Conservation (phyloP, 495 filamentous ascomycete species). For the Podospora fimiseda region DNA sequence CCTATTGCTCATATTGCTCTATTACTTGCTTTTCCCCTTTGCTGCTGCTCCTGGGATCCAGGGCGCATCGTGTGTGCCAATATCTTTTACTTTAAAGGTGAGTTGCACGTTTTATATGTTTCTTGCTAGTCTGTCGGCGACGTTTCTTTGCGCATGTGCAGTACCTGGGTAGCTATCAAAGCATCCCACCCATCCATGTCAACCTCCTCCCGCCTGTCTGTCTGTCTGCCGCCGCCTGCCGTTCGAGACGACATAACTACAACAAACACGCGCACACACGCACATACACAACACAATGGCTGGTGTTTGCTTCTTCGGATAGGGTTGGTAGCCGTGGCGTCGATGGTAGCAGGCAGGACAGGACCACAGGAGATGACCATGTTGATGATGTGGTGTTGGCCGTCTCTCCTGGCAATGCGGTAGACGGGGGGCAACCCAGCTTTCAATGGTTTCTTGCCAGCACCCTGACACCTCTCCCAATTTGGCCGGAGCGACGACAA, state of each 20-base stretch:
- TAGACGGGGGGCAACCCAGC: neutral
- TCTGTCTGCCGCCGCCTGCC: neutral
- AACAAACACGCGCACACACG: neutral
- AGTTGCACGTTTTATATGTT: slow-evolving; percentile 1
- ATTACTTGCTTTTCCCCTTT: slow-evolving; percentile 20
- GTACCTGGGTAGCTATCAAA: too few species aligned
- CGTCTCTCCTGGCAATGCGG: neutral
- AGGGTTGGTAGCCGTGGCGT: neutral
- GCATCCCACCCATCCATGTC: too few species aligned
- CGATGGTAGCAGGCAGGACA: too few species aligned
- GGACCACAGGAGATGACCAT: too few species aligned
- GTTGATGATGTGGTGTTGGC: too few species aligned
- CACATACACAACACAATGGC: neutral
- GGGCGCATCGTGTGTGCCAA: slow-evolving; percentile 34
- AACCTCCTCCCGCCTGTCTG: too few species aligned
- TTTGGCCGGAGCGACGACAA: neutral
- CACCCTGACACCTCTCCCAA: neutral
- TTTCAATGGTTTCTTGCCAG: neutral
- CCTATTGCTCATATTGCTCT: too few species aligned
- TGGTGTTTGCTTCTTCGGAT: neutral
- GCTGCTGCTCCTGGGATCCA: slow-evolving; percentile 33
- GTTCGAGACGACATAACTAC: neutral
- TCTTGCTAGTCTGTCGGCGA: too few species aligned
- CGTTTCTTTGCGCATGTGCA: too few species aligned
- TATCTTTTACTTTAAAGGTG: slow-evolving; percentile 25